These are phyloP conservation scores for Filosporella fistucella DNA, from an alignment of 495 filamentous ascomycete genomes.

Conservation along the genomic window DNA sequence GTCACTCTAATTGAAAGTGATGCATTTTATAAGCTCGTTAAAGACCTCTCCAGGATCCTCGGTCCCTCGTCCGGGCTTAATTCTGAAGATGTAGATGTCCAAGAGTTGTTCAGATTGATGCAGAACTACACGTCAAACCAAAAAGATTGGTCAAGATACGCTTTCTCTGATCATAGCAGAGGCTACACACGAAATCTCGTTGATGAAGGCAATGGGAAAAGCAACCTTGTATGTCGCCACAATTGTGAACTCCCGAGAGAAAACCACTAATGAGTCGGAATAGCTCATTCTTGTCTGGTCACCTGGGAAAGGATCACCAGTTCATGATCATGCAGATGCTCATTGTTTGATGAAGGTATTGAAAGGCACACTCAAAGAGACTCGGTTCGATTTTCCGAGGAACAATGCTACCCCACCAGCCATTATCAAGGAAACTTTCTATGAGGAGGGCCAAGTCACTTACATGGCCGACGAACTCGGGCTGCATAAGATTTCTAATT, in stretches of 20 bases:
- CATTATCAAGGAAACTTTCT: conserved; percentile 18
- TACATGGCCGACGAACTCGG: conserved; percentile 90
- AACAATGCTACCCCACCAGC: conserved; percentile 25
- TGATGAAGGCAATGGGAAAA: conserved; percentile 86
- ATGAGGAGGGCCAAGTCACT: conserved; percentile 45
- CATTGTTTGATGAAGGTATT: conserved; percentile 72
- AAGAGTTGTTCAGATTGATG: conserved; percentile 66
- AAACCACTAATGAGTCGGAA: not conserved
- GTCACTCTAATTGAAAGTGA: conserved; percentile 12
- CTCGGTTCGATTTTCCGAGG: conserved; percentile 66
- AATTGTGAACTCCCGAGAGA: too few species aligned
- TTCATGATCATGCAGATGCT: conserved; percentile 85
- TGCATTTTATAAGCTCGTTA: conserved; percentile 63
- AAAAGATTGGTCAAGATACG: conserved; percentile 68
- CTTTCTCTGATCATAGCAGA: conserved; percentile 56
- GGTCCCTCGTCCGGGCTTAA: conserved; percentile 76
- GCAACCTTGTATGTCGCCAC: conserved; percentile 75
- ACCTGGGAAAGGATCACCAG: conserved; percentile 75
- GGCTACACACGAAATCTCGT: conserved; percentile 86
- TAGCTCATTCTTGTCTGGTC: conserved; percentile 89
- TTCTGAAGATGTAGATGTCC: conserved; percentile 72
- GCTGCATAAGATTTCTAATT: conserved; percentile 76
- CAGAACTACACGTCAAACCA: conserved; percentile 59
- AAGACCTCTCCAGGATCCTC: conserved; percentile 63
- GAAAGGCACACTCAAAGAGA: conserved; percentile 73